A percentile compares a stretch with the other conserved stretches of the same genome.
Evolutionary conservation across 352 stramenopile genomes (phyloP).

Genomic region (Phytophthora vignae): DNA sequence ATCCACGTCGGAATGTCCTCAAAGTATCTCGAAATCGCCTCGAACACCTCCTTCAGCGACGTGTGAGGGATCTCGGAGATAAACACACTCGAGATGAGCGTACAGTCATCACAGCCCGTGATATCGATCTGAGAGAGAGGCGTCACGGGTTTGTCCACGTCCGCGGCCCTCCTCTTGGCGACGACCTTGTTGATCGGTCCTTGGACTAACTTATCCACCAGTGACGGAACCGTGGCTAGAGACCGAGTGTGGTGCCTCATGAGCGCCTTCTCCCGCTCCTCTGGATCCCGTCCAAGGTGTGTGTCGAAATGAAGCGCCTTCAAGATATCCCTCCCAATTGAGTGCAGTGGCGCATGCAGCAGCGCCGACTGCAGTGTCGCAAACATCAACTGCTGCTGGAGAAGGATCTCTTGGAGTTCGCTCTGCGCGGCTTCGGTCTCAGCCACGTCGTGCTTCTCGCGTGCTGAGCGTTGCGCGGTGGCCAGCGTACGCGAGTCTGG

Average conservation of each 20-base stretch:
- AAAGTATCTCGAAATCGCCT: constrained; percentile 29
- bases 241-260: constrained; percentile 30
- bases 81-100: constrained; percentile 46
- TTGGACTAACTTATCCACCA: constrained; percentile 29
- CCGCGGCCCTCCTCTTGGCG: constrained; percentile 7
- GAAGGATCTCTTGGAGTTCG: constrained; percentile 35
- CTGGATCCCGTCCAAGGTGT: constrained; percentile 18
- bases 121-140: constrained; percentile 45
- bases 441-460: constrained; percentile 27
- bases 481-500: constrained; percentile 27
- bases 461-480: constrained; percentile 26
- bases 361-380: constrained; percentile 41
- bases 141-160: constrained; percentile 2
- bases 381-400: constrained; percentile 47
- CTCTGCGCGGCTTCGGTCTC: constrained; percentile 23
- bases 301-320: constrained; percentile 42
- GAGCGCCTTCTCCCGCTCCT: constrained; percentile 21
- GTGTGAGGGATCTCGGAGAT: constrained; percentile 43
- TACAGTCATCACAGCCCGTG: constrained; percentile 38
- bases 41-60: constrained; percentile 40
- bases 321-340: constrained; percentile 25
- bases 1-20: constrained; percentile 33
- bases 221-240: constrained; percentile 23
- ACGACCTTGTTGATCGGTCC: constrained; percentile 27
- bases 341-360: constrained; percentile 36